These are phyloP conservation scores for Epichloe sylvatica DNA, from an alignment of 2,329 filamentous ascomycete species.

Conservation along the genomic window DNA sequence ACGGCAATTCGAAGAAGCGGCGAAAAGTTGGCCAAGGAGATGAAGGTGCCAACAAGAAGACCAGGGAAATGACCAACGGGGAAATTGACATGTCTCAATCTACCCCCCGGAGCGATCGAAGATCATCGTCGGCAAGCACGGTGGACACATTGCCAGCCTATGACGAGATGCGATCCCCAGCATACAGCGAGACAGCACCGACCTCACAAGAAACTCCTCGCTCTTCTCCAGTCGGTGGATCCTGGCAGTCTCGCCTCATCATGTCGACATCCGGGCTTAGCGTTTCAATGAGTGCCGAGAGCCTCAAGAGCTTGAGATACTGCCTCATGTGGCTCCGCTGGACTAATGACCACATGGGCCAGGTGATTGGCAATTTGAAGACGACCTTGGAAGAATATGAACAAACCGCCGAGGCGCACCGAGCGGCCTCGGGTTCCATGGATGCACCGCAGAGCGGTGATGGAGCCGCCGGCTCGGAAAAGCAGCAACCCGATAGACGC, in stretches of 20 bases:
- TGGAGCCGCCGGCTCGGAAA: not conserved
- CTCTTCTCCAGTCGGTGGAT: conserved; percentile 17
- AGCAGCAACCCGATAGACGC: conserved; percentile 6
- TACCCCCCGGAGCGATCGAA: conserved; percentile 27
- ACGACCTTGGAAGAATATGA: conserved; percentile 72
- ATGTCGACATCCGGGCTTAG: conserved; percentile 84
- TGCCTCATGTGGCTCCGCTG: conserved; percentile 68
- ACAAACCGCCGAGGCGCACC: conserved; percentile 11
- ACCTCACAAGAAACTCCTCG: conserved; percentile 17
- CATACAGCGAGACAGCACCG: conserved; percentile 49
- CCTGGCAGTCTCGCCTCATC: conserved; percentile 73
- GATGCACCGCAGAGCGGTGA: conserved; percentile 1
- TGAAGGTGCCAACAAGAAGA: conserved; percentile 13
- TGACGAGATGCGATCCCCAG: conserved; percentile 62
- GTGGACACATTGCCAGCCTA: conserved; percentile 72
- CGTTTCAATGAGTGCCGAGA: conserved; percentile 82
- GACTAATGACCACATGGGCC: conserved; percentile 69
- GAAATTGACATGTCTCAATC: conserved; percentile 15
- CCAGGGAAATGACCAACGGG: conserved; percentile 1
- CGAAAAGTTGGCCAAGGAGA: conserved; percentile 38
- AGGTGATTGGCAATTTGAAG: conserved; percentile 60
- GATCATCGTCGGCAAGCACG: conserved; percentile 51
- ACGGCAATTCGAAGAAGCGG: conserved; percentile 39
- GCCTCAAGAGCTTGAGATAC: conserved; percentile 68
- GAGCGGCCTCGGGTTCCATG: conserved; percentile 5